Evolutionary conservation across 169 alveolate genomes (phyloP).

Genomic region (Cryptosporidium tyzzeri): DNA sequence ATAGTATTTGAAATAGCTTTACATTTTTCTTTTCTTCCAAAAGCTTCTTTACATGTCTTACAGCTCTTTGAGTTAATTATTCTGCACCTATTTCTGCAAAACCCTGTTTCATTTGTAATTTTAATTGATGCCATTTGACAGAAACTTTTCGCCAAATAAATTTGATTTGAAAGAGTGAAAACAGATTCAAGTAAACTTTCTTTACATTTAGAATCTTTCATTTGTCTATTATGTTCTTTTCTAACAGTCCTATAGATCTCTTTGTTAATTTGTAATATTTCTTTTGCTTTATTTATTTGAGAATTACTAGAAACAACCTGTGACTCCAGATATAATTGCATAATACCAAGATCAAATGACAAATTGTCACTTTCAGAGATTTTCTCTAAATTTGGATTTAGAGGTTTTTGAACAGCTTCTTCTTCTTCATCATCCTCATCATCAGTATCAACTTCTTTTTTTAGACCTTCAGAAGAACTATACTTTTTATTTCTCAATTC

Average conservation of each 20-base stretch:
- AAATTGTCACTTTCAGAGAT: neutral
- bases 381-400: conserved; percentile 7
- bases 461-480: no score
- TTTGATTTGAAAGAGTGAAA: neutral
- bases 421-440: neutral
- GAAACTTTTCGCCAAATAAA: neutral
- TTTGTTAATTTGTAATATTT: conserved; percentile 12
- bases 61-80: conserved; percentile 2
- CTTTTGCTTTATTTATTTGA: conserved; percentile 5
- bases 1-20: neutral
- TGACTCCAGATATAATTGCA: conserved; percentile 35
- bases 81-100: conserved; percentile 44
- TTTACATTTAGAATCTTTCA: neutral
- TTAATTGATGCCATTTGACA: conserved; percentile 13
- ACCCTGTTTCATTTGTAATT: conserved; percentile 28
- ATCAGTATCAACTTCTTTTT: neutral
- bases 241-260: neutral
- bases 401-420: neutral
- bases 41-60: conserved; percentile 16
- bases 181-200: conserved; percentile 2
- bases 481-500: neutral
- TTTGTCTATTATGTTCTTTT: neutral
- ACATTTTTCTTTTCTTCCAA: conserved; percentile 20
- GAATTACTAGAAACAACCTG: conserved; percentile 19
- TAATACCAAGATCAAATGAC: neutral